Evolutionary conservation across 176 grass and related monocot species (phyloP).

Genomic region (Triticum dicoccoides): DNA sequence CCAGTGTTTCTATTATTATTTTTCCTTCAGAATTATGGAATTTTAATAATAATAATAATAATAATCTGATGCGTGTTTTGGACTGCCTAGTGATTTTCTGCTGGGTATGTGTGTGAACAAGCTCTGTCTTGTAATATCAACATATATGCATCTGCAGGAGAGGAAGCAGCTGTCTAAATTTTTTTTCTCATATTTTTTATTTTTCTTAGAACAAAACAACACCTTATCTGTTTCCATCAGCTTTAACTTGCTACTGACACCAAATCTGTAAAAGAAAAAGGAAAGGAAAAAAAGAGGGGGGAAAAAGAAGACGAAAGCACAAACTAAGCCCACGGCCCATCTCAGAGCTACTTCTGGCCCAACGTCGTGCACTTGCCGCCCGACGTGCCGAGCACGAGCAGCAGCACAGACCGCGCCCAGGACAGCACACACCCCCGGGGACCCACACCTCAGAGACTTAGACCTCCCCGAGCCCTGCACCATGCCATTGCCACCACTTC

Average conservation of each 20-base stretch:
- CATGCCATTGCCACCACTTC: slow-evolving; percentile 20
- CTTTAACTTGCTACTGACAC: neutral
- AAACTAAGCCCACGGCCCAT: neutral
- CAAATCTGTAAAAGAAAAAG: neutral
- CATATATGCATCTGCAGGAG: neutral
- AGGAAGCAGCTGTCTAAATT: neutral
- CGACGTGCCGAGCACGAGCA: slow-evolving; percentile 34
- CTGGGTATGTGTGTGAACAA: neutral
- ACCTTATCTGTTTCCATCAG: neutral
- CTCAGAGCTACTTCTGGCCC: neutral
- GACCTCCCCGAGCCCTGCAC: neutral
- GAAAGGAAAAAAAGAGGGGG: fast-evolving
- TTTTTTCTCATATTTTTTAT: neutral
- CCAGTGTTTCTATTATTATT: neutral
- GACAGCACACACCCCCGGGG: neutral
- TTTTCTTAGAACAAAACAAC: neutral
- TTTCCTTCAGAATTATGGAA: neutral
- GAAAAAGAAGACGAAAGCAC: neutral
- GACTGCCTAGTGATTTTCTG: neutral
- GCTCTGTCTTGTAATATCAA: neutral
- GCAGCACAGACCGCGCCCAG: neutral
- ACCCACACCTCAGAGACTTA: neutral
- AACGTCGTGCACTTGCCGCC: neutral
- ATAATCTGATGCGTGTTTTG: neutral
- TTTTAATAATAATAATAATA: neutral